Base-by-base conservation (phyloP, 345 rosid species). In the Eutrema yunnanense region DNA sequence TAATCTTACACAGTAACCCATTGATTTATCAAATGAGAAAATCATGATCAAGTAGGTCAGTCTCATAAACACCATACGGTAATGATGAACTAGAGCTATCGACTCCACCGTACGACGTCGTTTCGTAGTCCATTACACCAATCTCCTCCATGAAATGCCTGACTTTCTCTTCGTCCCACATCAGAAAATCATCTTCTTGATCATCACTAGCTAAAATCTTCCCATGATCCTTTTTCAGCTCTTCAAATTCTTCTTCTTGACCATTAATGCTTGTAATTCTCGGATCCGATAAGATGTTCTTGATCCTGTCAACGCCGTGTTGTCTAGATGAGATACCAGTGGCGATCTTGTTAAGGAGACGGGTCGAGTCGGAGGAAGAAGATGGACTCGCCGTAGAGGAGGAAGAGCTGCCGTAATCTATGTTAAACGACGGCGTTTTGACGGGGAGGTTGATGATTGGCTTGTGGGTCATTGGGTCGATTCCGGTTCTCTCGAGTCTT, bases 401-500 rank as follows among this genome's bases (percentile, higher is more conserved):
- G 36, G 67, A 66, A 29, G 67, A 67, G 9, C 12, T 51, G 30
- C 42, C 14, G 41, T 30, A 38, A 40, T 65, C 65, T 43, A 7
- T 52, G 44, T 42, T 44, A 11, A 43, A 52, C 14, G 16, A 41
- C 7, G 19, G 3, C 16, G 42, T 42, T 42, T 67, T n/a, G 9
- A 62, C 13, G 32, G 8, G 4, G 33, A 26, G 14, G 52, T 7
- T 40, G 29, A 1, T 11, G 51, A 54, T 11, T 1, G 77, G 77
- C 58, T 56, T 7, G 32, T 73, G 77, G 9, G 72, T 73, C n/a
- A 55, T 38, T 19, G 77, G 77, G 27, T 73, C 65, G 42, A 73
- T 55, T 2, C 77, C 77, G 6, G 53, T 59, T 72, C 67, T 62
- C 42, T 37, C 50, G n/a, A 65, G 81, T 52, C 76, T 43, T 72